Evolutionary conservation across 257 asterid genomes (phyloP), one percentile per base, ranked within the genome.

Genomic region (Petunia secreta): DNA sequence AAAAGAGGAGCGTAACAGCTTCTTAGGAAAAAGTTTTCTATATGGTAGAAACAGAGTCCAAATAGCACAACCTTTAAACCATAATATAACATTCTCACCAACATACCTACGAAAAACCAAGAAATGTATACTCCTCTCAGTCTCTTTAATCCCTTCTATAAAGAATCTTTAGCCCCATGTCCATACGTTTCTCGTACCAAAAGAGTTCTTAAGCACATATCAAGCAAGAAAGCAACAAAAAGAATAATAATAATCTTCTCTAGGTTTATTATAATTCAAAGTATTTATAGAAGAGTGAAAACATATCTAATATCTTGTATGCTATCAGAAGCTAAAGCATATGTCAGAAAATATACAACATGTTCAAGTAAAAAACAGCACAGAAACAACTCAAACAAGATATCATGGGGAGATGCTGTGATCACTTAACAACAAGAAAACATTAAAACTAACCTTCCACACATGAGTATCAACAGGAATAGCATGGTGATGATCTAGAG

Each of bases 401-500:
- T 52, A 52, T 2, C 15, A 52, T 3, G 0, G 15, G 1, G 6
- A 50, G 54, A 79, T 64, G 57, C 2, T 68, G 65, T 46, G 8
- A 64, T 48, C 75, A 37, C 55, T 10, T 57, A 38, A 37, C 8
- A 63, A 48, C 40, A 64, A 44, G 52, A 57, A 14, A 64, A 55
- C 13, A 64, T 64, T 75, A 80, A n/a, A 57, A 68, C 85, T 84
- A 75, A 95, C 99, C 97, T 92, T 75, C 99, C 99, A 96, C 67
- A 94, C 99, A 65, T 96, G 99, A 60, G 98, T 96, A 84, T 96
- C 99, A 14, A 96, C 98, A 6, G 99, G 99, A 83, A 96, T 90
- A 62, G 98, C 96, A 57, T 92, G 97, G 85, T 96, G 99, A 80
- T 96, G 97, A 85, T 96, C 99, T 55, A 96, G 88, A 41, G 98